Evolutionary conservation across 495 filamentous ascomycete species (phyloP), one percentile per base, ranked within the genome.

Genomic region (Aspergillus indologenus): DNA sequence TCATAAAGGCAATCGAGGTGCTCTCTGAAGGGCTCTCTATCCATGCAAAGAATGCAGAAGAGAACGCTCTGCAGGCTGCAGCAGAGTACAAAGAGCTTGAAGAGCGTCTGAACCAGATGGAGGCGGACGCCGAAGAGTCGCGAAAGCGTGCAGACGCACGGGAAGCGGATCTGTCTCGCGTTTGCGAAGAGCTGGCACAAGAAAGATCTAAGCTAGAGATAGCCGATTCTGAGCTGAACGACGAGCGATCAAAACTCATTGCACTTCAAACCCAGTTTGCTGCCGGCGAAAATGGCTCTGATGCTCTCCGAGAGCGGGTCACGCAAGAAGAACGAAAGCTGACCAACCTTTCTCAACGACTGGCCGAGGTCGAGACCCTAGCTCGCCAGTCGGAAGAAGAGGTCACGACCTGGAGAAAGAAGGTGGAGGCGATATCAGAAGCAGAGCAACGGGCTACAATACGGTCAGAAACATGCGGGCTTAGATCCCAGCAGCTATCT

Each of bases 211-310:
- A 85, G 61, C 73, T 82, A 2, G 63, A 72, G 0, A 77, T 81
- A 0, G 71, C 92, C 19, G 79, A 84, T 54, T 71, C 72, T 19
- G 89, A 95, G 62, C 73, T 96, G 21, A 74, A 82, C 8, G 82
- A 88, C 31, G 85, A 88, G 53, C 84, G 86, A 23, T 73, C 78
- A 11, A 85, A 89, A 58, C 77, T 93, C 22, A 79, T 76, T 44
- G 73, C 83, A 17, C 76, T 96, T 26, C 83, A 88, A 55, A 74
- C 75, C 15, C 86, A 85, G 69, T 84, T 94, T 66, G 81, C 86
- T 5, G 87, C 89, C 44, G 91, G 89, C 31, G 89, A 92, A 66
- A 91, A 85, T 7, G 89, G 89, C 21, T 89, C 88, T 7, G 89
- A 92, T 68, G 86, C 83, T 17, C 72, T 96, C 53, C 84, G 85